A percentile compares a stretch with the other conserved stretches of the same genome.
Evolutionary conservation across 176 grass and related monocot species (phyloP).

Genomic region (Triticum monococcum): DNA sequence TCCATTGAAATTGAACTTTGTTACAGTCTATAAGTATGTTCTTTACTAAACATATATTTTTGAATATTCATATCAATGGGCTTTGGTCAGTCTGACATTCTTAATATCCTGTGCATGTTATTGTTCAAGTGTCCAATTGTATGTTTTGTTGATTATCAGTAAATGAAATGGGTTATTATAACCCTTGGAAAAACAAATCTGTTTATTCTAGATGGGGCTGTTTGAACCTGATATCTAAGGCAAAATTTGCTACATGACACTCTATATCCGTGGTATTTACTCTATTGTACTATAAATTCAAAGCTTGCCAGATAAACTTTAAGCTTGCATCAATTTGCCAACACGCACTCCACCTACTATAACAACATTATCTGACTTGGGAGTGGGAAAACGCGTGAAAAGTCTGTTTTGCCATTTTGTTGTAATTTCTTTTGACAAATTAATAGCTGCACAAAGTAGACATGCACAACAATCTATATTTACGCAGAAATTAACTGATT

Average conservation of each 20-base stretch:
- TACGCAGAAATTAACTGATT: neutral
- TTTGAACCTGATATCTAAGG: neutral
- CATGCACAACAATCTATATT: neutral
- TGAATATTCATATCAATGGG: neutral
- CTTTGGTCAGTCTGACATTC: neutral
- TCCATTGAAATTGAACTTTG: neutral
- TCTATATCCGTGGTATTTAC: neutral
- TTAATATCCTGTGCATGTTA: neutral
- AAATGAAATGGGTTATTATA: neutral
- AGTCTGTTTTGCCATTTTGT: neutral
- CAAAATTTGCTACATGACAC: neutral
- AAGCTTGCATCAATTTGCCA: neutral
- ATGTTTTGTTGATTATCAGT: neutral
- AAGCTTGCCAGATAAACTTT: neutral
- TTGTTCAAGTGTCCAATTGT: neutral
- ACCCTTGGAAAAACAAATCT: neutral
- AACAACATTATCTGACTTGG: neutral
- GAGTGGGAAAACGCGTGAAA: neutral
- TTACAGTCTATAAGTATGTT: neutral
- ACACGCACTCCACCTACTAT: neutral
- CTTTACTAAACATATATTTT: neutral
- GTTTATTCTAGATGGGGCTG: neutral
- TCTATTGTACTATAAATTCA: neutral
- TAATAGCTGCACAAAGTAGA: neutral
- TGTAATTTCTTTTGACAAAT: neutral